Evolutionary conservation across 306 rosid species (phyloP), one percentile per base, ranked within the genome.

Genomic region (Lathyrus sativus): DNA sequence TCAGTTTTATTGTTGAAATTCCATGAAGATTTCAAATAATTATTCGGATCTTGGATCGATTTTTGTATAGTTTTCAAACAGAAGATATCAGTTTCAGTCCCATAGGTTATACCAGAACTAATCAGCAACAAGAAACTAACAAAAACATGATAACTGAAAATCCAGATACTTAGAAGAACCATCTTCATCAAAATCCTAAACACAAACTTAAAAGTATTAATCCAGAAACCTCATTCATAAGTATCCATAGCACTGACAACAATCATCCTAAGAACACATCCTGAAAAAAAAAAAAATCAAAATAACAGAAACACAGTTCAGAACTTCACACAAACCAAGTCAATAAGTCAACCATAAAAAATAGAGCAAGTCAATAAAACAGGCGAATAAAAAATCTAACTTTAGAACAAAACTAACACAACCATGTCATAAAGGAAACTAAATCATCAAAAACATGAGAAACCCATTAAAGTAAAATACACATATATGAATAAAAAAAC

Each of bases 1-100:
- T 88, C 93, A 2, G 95, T 77, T 0, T 3, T 24, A 63, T 88
- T 88, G 82, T 76, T 55, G 76, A 91, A 91, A 80, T 80, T 29
- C 97, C 97, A 88, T 0, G 91, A 76, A 48, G 85, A 66, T 10
- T 6, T 53, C 82, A 91, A 75, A 73, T 71, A 76, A 6, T 60
- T 63, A n/a, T 74, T 7, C 17, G 96, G 88, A 57, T 91, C 97
- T 57, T 91, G 42, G 24, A 91, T 78, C 5, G 85, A 39, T 0
- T 1, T 46, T 44, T 71, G 67, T 59, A 91, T 71, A 44, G 65
- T 78, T 75, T 4, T 76, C 83, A 91, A 83, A 78, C 97, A 91
- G 58, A 37, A 5, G 50, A 91, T 67, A 76, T 91, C 96, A 70
- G 42, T 85, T 13, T 49, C 81, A 68, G 82, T 81, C 49, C 84